Evolutionary conservation across 73 alveolate species (phyloP), one percentile per base, ranked within the genome.

Genomic region (Stentor coeruleus): DNA sequence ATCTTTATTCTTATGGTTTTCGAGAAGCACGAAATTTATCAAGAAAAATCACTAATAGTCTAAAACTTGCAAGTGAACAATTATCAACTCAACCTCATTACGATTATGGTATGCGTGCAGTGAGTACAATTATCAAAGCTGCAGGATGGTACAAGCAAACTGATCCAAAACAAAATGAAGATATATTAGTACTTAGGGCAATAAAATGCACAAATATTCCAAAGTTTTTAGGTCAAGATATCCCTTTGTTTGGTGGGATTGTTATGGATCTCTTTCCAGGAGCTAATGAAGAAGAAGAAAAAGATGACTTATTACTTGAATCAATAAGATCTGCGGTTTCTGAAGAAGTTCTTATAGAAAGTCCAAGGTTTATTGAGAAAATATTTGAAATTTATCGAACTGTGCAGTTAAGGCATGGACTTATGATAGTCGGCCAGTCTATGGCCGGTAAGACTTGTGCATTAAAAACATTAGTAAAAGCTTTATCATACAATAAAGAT

Each of bases 21-120:
- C 92, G 88, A 74, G 92, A 91, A 35, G 99, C 99, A 1, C 92
- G 98, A 88, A 92, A 90, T 72, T 88, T 96, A 42, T 84, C 98
- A 35, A 88, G 92, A 35, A 96, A 96, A 84, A 93, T 96, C 60
- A 95, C 96, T 3, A 85, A 94, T 6, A 88, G 97, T 49, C 87
- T 96, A 35, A 95, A 94, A 88, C 89, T 96, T 58, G 92, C 99
- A 59, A 87, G 97, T 38, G 99, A 96, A 74, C 93, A 96, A 86
- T 84, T 96, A 82, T 93, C 98, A 14, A 95, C 98, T 0, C 92
- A 96, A 84, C 81, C 87, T 36, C 99, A 97, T 87, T 97, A 97
- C 85, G 99, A 97, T 88, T 97, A 94, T 75, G 99, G 99, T 39
- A 97, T 97, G 99, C 92, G 99, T 88, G 98, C 99, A 20, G 98